Base-by-base conservation (phyloP, 371 early-diverging fungal genomes). In the Mucor plumbeus region DNA sequence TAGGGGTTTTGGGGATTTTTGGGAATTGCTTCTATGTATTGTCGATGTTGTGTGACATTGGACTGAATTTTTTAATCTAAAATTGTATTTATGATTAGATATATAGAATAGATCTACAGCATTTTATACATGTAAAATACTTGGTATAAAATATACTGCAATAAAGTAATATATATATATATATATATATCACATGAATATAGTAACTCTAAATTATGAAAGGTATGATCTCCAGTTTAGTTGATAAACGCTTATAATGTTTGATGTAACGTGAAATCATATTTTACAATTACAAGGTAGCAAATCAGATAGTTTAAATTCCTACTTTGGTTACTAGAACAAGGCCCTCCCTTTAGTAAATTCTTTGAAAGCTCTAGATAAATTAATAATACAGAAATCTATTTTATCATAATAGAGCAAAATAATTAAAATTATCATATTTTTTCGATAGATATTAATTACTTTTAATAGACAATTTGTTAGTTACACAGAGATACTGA, bases 181-280 rank as follows among this genome's bases (percentile, higher is more conserved):
- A n/a, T n/a, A 17, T 44, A 17, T 17, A 17, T 17, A 44, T 44
- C 44, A 44, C 44, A 44, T 44, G 44, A 17, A 44, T 17, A 44
- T 7, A 44, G 7, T 44, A n/a, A 7, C 13, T 40, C 17, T 44
- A 44, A 6, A 44, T 15, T 14, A 41, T 43, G 44, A n/a, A 17
- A 15, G 15, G 3, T 44, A 17, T 15, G 44, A 44, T 44, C 44
- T 44, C 7, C 44, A 43, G 44, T 17, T 5, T 5, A 7, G 8
- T 7, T 17, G n/a, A n/a, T 8, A 44, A 8, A 7, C 17, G n/a
- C 44, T 44, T 44, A 44, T 44, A 44, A 44, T 44, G 44, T 44
- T 44, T 44, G 44, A 44, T 44, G 44, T 44, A 44, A 44, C 44
- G 44, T 44, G 44, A 44, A 44, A 44, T 44, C 44, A 44, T 44